Evolutionary conservation across 2,329 filamentous ascomycete species (phyloP).

Genomic region (Taxawa tesnikishii): DNA sequence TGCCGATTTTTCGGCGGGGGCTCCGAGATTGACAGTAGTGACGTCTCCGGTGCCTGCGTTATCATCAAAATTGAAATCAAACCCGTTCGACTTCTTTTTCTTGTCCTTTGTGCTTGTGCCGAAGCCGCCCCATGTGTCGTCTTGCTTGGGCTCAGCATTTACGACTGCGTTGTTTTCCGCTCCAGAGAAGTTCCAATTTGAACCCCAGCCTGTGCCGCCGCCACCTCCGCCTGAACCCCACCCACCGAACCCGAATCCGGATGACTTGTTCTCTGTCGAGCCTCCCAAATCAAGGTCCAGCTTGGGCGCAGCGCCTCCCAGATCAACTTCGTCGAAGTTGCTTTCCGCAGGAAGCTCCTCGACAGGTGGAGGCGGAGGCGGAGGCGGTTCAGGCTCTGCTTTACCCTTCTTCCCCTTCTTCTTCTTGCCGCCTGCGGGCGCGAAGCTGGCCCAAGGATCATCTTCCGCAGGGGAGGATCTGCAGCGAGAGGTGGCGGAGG

Average conservation of each 20-base stretch:
- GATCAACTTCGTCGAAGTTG: slow-evolving; percentile 33
- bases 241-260: slow-evolving; percentile 18
- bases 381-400: slow-evolving; percentile 8
- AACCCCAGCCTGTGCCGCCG: slow-evolving; percentile 9
- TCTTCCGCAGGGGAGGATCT: slow-evolving; percentile 11
- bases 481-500: slow-evolving; percentile 11
- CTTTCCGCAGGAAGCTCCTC: slow-evolving; percentile 21
- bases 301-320: slow-evolving; percentile 34
- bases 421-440: slow-evolving; percentile 16
- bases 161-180: slow-evolving; percentile 8
- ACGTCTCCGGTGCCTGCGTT: slow-evolving; percentile 4
- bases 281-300: slow-evolving; percentile 33
- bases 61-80: slow-evolving; percentile 7
- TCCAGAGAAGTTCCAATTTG: slow-evolving; percentile 22
- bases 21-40: slow-evolving; percentile 3
- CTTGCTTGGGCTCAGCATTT: slow-evolving; percentile 14
- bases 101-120: slow-evolving; percentile 18
- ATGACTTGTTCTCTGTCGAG: slow-evolving; percentile 15
- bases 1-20: slow-evolving; percentile 12
- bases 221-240: slow-evolving; percentile 21
- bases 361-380: slow-evolving; percentile 11
- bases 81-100: slow-evolving; percentile 17
- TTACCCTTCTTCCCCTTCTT: slow-evolving; percentile 10
- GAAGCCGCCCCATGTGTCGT: slow-evolving; percentile 16
- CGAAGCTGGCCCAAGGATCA: slow-evolving; percentile 14